Evolutionary conservation across 2,329 filamentous ascomycete genomes (phyloP), one percentile per base, ranked within the genome.

Genomic region (Rhynchosporium secalis): DNA sequence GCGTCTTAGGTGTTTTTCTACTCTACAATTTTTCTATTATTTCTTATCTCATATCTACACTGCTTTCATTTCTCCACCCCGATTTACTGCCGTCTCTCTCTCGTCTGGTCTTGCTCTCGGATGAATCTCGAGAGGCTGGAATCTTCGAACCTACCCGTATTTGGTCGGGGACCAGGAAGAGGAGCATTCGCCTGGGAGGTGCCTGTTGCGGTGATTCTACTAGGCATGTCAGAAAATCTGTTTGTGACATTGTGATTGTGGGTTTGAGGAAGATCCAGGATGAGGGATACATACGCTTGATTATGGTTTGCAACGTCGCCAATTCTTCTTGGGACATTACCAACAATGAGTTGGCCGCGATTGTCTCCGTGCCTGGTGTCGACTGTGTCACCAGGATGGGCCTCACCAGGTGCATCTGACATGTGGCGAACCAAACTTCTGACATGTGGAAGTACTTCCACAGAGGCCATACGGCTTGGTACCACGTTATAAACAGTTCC

Each of bases 371-470:
- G 40, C n/a, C 51, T n/a, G 20, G 51, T 55, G 13, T 55, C 51
- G n/a, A n/a, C 40, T 2, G 51, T 12, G 9, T 26, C 36, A 0
- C 51, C 51, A 1, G 33, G n/a, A 8, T 55, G 26, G n/a, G 51
- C 51, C 8, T 26, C 9, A 15, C 51, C 51, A 4, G 51, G 51
- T 41, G 7, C 1, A 2, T 55, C 36, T 28, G 51, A 55, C 2
- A 28, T 28, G n/a, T 55, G 33, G 2, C 36, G 33, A 8, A 29
- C 36, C n/a, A 29, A 29, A 28, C 51, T 51, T 3, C 48, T 29
- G 15, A 55, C 51, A 55, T 41, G 33, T 55, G 51, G 51, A 15
- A 43, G 26, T 5, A 55, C 51, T 20, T 55, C 51, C 6, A 55
- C 51, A 4, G 20, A 28, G 3, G 51, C 36, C 7, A 28, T 12